These are phyloP conservation scores for Spathaspora arborariae DNA, from an alignment of 805 yeast species.

Conservation along the genomic window DNA sequence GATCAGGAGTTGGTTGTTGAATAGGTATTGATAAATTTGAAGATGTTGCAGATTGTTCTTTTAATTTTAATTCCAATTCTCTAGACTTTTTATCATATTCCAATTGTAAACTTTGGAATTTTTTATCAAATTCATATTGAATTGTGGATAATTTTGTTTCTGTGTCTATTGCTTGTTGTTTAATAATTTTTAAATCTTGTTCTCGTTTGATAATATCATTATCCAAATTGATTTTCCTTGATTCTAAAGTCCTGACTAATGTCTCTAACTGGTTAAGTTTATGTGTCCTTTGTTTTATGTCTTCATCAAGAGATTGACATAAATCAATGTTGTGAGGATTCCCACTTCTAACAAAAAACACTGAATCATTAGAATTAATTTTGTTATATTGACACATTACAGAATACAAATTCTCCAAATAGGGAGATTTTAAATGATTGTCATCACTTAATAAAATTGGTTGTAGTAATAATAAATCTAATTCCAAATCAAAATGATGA, in stretches of 20 bases:
- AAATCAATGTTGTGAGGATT: background rate
- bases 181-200: constrained; percentile 10
- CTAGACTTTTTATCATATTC: constrained; percentile 5
- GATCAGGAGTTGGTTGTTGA: constrained; percentile 9
- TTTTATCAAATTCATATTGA: constrained; percentile 5
- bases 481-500: constrained; percentile 48
- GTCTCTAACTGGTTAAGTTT: constrained; percentile 11
- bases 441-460: constrained; percentile 92
- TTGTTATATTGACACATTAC: constrained; percentile 61
- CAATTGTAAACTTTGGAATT: background rate
- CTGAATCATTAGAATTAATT: constrained; percentile 34
- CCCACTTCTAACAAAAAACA: constrained; percentile 26
- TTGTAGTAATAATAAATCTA: constrained; percentile 76
- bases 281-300: constrained; percentile 11
- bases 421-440: constrained; percentile 80
- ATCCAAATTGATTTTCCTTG: constrained; percentile 18
- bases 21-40: constrained; percentile 7
- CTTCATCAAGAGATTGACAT: constrained; percentile 1
- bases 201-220: constrained; percentile 16
- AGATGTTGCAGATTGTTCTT: background rate
- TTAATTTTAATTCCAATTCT: constrained; percentile 4
- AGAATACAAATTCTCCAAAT: constrained; percentile 82
- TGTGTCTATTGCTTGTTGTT: constrained; percentile 3
- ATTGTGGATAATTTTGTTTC: constrained; percentile 4
- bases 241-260: constrained; percentile 14